phyloP scores from a whole-genome alignment of 208 protist species.

The Naegleria fowleri region DNA sequence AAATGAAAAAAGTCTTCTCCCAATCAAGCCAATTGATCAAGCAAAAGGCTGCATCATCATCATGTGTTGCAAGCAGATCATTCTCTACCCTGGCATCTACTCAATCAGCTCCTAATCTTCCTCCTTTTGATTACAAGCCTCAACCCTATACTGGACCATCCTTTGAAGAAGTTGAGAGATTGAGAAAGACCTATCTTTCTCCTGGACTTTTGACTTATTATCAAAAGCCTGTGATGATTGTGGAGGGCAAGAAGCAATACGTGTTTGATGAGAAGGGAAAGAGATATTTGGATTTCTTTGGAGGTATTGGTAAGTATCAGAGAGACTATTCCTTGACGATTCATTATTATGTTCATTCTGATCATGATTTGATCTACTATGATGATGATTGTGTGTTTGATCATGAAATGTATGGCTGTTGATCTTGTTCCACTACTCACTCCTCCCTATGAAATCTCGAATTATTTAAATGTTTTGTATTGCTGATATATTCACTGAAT shows the following conservation, averaged over 20 bases:
- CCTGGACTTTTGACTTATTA: conserved; percentile 45
- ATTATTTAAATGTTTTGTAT: too few species aligned
- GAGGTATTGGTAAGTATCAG: conserved; percentile 13
- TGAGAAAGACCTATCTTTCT: conserved; percentile 31
- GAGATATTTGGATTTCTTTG: conserved; percentile 42
- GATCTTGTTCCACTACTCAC: too few species aligned
- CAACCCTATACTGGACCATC: conserved; percentile 26
- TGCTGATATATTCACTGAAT: too few species aligned
- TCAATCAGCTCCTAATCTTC: not conserved
- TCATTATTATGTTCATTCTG: not conserved
- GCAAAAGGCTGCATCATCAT: not conserved
- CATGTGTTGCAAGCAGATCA: not conserved
- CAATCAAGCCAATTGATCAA: not conserved
- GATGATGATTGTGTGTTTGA: too few species aligned
- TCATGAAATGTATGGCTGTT: too few species aligned
- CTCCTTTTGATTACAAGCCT: not conserved
- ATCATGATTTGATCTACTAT: too few species aligned
- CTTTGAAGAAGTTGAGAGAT: conserved; percentile 30
- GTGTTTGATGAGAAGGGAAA: conserved; percentile 46
- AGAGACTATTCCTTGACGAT: too few species aligned
- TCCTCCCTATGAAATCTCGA: too few species aligned
- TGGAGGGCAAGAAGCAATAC: conserved; percentile 50
- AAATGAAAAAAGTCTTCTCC: too few species aligned
- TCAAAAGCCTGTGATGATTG: conserved; percentile 49
- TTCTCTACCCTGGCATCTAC: not conserved